phyloP scores from a whole-genome alignment of 2,329 filamentous ascomycete genomes.

The Paraconiothyrium brasiliense region DNA sequence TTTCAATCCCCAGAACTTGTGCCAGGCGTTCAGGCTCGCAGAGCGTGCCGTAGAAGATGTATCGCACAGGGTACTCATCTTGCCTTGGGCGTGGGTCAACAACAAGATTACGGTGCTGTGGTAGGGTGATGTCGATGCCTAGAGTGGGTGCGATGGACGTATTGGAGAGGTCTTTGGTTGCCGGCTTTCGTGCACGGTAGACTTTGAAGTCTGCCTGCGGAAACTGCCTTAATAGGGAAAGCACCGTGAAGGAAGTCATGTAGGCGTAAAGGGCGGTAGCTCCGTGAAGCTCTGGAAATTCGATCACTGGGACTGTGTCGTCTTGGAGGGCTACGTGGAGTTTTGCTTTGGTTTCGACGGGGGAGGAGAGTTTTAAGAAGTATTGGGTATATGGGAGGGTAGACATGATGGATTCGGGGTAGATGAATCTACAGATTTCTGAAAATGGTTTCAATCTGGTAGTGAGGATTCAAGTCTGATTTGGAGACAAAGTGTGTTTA shows the following conservation, averaged over 20 bases:
- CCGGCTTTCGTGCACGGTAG: not conserved
- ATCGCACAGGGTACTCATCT: slow-evolving; percentile 14
- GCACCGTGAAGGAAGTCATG: too few species aligned
- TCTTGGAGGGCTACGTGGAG: not conserved
- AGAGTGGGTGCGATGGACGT: slow-evolving; percentile 19
- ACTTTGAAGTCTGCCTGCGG: too few species aligned
- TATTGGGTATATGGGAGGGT: too few species aligned
- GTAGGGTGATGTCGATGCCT: slow-evolving; percentile 23
- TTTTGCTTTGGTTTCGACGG: not conserved
- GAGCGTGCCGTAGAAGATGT: slow-evolving; percentile 28
- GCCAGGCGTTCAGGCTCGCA: slow-evolving; percentile 8
- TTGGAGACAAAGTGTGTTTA: not conserved
- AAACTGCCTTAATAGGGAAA: too few species aligned
- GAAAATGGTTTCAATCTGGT: too few species aligned
- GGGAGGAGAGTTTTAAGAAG: too few species aligned
- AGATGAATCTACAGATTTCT: too few species aligned
- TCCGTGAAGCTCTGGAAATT: too few species aligned
- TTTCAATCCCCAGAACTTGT: not conserved
- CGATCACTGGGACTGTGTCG: too few species aligned
- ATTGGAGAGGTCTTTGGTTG: slow-evolving; percentile 4
- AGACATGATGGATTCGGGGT: too few species aligned
- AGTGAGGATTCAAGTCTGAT: not conserved
- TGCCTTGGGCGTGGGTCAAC: not conserved
- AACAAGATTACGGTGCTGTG: slow-evolving; percentile 13
- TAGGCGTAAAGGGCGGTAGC: too few species aligned